Base-by-base conservation (phyloP, 2,329 filamentous ascomycete genomes). In the Xylariales sp. region DNA sequence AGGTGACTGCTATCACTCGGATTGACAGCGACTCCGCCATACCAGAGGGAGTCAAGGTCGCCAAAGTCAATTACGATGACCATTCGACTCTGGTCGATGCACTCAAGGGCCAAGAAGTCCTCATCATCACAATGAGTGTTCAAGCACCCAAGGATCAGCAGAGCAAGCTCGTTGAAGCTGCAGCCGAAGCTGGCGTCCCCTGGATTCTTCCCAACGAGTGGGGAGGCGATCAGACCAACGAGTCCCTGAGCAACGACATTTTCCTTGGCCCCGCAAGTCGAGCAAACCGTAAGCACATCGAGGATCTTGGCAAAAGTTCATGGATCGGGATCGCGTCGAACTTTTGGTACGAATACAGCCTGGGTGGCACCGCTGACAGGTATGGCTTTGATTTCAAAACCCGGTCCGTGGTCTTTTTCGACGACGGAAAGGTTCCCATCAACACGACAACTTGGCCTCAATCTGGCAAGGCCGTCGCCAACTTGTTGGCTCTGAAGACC, bases 401-500 rank as follows among this genome's bases (percentile, higher is more conserved):
- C 7, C 58, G 60, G 0, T 44, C 45, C 0, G 44, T 73, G 11
- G 69, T 65, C 0, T 51, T 76, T 33, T 77, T 69, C 40, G 78
- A 82, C 47, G 72, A 78, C 18, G 83, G 82, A 0, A 69, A 66
- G 14, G 70, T 65, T 2, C 69, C 61, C 40, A 74, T 83, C 52
- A 77, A 73, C 46, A 74, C 65, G 5, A 55, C 46, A 0, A 60
- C 57, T 4, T 56, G 50, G 48, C 45, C 52, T 3, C 55, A 53
- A 43, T 51, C 71, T 51, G 70, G 70, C 46, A 54, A 66, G 48
- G 77, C 73, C 1, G 67, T 79, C 9, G 74, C 77, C 3, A 61
- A 51, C n/a, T 60, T 80, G 1, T 55, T 80, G 3, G 71, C 57
- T 16, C 58, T 81, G 2, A 70, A 72, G 0, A 62, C 70, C 16